Conservation (phyloP, 2,329 filamentous ascomycete genomes). For the Coleophoma crateriformis region DNA sequence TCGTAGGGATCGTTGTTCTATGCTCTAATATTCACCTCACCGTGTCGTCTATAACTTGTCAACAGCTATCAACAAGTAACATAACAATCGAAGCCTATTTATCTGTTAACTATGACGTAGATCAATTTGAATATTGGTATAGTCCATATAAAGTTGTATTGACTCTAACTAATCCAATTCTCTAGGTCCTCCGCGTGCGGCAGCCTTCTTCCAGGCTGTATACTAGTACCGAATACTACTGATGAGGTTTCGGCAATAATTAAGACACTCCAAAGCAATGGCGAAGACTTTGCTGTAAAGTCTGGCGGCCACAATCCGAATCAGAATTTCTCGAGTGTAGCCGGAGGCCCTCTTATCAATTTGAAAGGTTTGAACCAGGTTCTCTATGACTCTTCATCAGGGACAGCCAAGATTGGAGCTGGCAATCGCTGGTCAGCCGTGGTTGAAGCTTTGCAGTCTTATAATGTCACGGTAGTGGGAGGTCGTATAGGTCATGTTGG, state of each 20-base stretch:
- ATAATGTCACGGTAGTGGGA: conserved; percentile 29
- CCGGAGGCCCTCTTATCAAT: conserved; percentile 29
- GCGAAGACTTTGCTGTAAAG: conserved; percentile 33
- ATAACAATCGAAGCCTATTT: too few relatives aligned
- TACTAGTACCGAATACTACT: neutral
- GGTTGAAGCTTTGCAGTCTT: conserved; percentile 9
- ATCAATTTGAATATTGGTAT: too few relatives aligned
- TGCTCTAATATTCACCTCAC: too few relatives aligned
- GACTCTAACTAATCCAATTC: too few relatives aligned
- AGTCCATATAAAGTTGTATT: too few relatives aligned
- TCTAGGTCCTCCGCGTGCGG: conserved; percentile 1
- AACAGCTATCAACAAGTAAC: too few relatives aligned
- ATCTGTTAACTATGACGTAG: too few relatives aligned
- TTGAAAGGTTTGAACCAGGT: conserved; percentile 26
- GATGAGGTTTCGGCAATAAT: conserved; percentile 14
- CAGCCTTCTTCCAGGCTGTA: conserved; percentile 1
- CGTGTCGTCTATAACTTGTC: too few relatives aligned
- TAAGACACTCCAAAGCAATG: conserved; percentile 22
- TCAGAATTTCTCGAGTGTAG: conserved; percentile 28
- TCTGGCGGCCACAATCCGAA: conserved; percentile 37
- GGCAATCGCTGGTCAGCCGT: conserved; percentile 19
- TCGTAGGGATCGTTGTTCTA: too few relatives aligned
- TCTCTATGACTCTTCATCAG: conserved; percentile 16
- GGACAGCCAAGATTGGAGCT: conserved; percentile 23
- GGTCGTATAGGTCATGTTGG: conserved; percentile 41